Conservation (phyloP, 257 asterid genomes). For the Solanum megistacrolobum region DNA sequence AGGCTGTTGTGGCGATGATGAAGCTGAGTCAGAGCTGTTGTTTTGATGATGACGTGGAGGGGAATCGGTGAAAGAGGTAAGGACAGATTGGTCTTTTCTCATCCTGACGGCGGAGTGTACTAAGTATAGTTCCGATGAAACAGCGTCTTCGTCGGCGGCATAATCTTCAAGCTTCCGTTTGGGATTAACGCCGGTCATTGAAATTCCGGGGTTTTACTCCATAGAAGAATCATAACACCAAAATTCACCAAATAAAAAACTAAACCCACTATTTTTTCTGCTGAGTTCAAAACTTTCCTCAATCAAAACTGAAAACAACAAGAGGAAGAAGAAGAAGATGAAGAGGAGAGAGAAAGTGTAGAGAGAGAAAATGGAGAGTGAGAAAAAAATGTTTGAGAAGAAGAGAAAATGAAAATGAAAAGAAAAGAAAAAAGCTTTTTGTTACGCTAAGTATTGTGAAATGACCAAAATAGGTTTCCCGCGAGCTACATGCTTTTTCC, state of each 20-base stretch:
- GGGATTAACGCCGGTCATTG: slow-evolving; percentile 6
- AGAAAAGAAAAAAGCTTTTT: not conserved
- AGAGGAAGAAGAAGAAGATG: not conserved
- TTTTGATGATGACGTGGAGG: slow-evolving; percentile 2
- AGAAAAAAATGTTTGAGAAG: not conserved
- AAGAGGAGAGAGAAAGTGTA: not conserved
- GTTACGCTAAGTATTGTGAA: not conserved
- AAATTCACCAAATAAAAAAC: not conserved
- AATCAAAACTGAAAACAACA: not conserved
- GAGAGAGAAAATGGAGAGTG: not conserved
- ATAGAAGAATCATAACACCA: not conserved
- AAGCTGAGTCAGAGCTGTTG: not conserved
- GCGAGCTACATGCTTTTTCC: not conserved
- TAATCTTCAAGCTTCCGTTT: slow-evolving; percentile 76
- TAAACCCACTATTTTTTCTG: not conserved
- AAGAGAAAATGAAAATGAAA: not conserved
- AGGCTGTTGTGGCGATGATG: not conserved
- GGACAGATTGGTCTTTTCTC: slow-evolving; percentile 51
- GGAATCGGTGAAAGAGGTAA: slow-evolving; percentile 24
- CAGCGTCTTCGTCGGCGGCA: slow-evolving; percentile 26
- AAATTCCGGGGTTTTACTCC: not conserved
- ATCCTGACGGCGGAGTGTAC: slow-evolving; percentile 22
- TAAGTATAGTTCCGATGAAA: slow-evolving; percentile 1
- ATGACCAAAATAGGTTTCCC: not conserved
- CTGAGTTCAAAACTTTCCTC: not conserved